Conservation (phyloP, 441 rosid genomes). For the Lepidium campestre region DNA sequence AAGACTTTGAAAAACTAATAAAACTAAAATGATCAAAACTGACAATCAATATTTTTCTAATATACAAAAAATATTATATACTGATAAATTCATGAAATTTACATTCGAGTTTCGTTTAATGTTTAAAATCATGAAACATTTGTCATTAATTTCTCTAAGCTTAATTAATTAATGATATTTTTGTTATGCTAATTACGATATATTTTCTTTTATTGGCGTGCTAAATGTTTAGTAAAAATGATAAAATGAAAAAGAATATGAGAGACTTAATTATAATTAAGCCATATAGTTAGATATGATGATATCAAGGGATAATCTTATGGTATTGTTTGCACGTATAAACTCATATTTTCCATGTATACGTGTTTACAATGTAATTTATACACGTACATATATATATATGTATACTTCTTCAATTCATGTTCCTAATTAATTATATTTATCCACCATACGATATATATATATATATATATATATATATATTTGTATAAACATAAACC, state of each 20-base stretch:
- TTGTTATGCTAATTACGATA: neutral
- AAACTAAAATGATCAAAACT: too few relatives aligned
- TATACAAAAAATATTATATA: too few relatives aligned
- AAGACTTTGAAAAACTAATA: too few relatives aligned
- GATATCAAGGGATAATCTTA: conserved; percentile 16
- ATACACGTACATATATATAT: conserved; percentile 22
- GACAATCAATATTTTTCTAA: too few relatives aligned
- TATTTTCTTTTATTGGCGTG: neutral
- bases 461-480: too few relatives aligned
- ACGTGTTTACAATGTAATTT: conserved; percentile 5
- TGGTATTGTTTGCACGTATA: conserved; percentile 30
- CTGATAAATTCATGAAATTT: too few relatives aligned
- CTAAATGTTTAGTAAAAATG: neutral
- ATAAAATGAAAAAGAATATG: neutral
- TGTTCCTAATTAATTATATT: neutral
- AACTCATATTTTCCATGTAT: neutral
- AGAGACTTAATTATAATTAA: neutral
- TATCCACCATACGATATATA: too few relatives aligned
- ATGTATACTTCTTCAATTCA: neutral
- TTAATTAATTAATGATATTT: neutral
- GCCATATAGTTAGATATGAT: neutral
- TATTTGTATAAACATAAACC: neutral
- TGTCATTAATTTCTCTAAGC: too few relatives aligned
- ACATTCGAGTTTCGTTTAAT: too few relatives aligned
- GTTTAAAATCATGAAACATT: too few relatives aligned